Base-by-base conservation (phyloP, 768 basidiomycete species). In the Leucosporidium creatinivorum region DNA sequence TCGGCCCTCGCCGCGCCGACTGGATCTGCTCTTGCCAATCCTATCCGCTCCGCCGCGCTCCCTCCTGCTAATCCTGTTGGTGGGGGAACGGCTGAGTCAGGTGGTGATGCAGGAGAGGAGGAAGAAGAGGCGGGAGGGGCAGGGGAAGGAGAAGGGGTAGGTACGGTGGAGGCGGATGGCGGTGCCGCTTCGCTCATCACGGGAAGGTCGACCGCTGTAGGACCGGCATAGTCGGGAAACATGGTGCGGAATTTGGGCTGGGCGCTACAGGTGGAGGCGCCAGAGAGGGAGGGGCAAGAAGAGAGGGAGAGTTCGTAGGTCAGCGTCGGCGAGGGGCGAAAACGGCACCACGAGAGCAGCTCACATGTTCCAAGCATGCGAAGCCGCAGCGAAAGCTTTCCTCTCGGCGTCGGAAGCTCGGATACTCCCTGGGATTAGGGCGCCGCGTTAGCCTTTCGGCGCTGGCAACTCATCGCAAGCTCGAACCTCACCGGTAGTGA, bases 361-460 rank as follows among this genome's bases (percentile, higher is more conserved):
- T 44, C 91, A 55, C 51, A 93, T 74, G 76, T 99, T 99, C 87
- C 89, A 96, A 0, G 82, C 78, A 77, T 99, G 94, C 76, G 89
- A 91, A 61, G 85, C 83, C 8, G 81, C 79, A 0, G 94, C 93
- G 68, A 91, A 87, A 0, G 80, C 77, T 48, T 84, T 84, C 79
- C 92, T 94, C 75, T 97, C 88, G 8, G 82, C 80, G 51, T 89
- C 87, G 19, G 86, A 84, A 1, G 89, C 87, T 10, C 85, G 89
- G 36, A 93, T 85, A 1, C 89, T 91, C 15, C 94, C 94, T 69
- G 48, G 3, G 17, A 3, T 8, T 13, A 10, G 30, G 3, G 2
- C 30, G 23, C 25, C 2, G 25, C 3, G 25, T 13, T 4, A 23
- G 5, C 44, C 2, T 3, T 10, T 3, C 6, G 44, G 17, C 23